Evolutionary conservation across 495 filamentous ascomycete genomes (phyloP), one percentile per base, ranked within the genome.

Genomic region (Xylaria telfairii): DNA sequence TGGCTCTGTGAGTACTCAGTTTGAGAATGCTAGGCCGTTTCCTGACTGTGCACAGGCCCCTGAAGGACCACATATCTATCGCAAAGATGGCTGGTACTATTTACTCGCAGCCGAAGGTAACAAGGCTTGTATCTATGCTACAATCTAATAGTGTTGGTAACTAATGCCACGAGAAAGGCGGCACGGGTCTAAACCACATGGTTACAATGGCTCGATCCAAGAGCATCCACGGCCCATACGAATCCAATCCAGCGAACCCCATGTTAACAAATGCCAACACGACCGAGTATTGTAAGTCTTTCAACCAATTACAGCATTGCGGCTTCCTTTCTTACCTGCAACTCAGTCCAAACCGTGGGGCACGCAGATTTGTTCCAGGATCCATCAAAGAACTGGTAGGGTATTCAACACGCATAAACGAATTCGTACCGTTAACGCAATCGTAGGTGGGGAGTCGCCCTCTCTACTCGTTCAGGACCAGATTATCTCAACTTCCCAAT

Each of bases 51-150:
- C 26, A 64, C 9, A 83, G 84, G 69, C 84, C 4, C 86, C 89
- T 0, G 90, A 92, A 78, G 90, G 89, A 7, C 90, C 90, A 1
- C 90, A 91, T 67, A 86, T 92, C 49, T 90, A 88, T 71, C 82
- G 81, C 37, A 89, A 87, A 41, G 89, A 89, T 67, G 85, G 81
- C 1, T 91, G 83, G 73, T 90, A 90, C 74, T 92, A 92, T 67
- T 81, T 92, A 24, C 80, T 92, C 42, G 87, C 87, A 12, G 89
- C 89, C 0, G 90, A 92, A 81, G 90, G 89, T 77, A 8, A 71
- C 67, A 41, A 4, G 13, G 10, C 0, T 4, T 10, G 54, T n/a
- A 21, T n/a, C 19, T 7, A 10, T 21, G 4, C 19, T 4, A 1
- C n/a, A 37, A 59, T 10, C 28, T n/a, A n/a, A n/a, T n/a, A n/a